These are phyloP conservation scores for Pseudocercospora vitis DNA, from an alignment of 2,329 filamentous ascomycete species.

Conservation along the genomic window DNA sequence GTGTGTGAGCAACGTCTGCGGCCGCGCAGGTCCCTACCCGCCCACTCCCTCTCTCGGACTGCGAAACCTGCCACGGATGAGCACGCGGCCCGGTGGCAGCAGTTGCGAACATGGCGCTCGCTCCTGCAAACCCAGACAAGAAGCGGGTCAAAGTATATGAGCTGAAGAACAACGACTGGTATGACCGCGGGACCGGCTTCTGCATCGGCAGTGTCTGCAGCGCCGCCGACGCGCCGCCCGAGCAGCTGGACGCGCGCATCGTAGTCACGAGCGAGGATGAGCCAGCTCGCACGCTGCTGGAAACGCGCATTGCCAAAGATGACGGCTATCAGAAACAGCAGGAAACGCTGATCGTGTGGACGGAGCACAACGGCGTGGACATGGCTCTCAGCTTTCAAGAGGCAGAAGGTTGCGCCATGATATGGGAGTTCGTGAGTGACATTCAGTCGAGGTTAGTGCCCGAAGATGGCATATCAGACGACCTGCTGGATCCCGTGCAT, in stretches of 20 bases:
- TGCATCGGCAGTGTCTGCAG: conserved; percentile 75
- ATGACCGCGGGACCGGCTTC: conserved; percentile 93
- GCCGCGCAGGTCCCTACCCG: conserved; percentile 6
- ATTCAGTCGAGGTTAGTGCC: conserved; percentile 70
- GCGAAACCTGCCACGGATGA: conserved; percentile 25
- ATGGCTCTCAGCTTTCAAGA: conserved; percentile 99
- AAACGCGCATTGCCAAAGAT: conserved; percentile 87
- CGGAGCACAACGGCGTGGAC: conserved; percentile 83
- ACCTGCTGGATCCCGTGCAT: conserved; percentile 71
- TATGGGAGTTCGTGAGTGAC: conserved; percentile 92
- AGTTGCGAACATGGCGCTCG: conserved; percentile 32
- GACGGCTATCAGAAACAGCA: conserved; percentile 98
- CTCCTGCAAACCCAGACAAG: conserved; percentile 49
- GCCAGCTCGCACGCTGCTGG: conserved; percentile 76
- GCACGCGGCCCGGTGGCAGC: conserved; percentile 22
- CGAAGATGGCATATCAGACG: conserved; percentile 89
- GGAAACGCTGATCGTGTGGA: conserved; percentile 99
- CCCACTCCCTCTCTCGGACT: conserved; percentile 16
- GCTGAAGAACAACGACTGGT: conserved; percentile 98
- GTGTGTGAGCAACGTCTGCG: too few species aligned
- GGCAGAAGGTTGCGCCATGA: conserved; percentile 85
- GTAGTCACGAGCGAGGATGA: conserved; percentile 92
- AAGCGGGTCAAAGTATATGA: conserved; percentile 96
- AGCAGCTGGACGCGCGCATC: conserved; percentile 72
- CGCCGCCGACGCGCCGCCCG: conserved; percentile 49